phyloP scores from a whole-genome alignment of 805 yeast genomes.

The Ogataea paradorogensis region DNA sequence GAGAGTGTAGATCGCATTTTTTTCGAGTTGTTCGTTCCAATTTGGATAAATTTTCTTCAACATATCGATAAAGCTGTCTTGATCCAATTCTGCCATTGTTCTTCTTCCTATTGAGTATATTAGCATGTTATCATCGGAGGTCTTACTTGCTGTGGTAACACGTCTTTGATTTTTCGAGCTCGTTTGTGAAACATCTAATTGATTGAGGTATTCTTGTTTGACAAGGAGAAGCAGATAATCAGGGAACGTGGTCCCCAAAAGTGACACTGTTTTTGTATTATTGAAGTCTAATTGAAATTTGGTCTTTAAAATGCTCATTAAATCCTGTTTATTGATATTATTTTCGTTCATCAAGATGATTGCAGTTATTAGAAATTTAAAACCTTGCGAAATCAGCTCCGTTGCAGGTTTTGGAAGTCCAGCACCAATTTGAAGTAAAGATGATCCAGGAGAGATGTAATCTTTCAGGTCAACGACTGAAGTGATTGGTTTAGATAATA shows the following conservation, averaged over 20 bases:
- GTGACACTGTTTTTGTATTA: conserved; percentile 21
- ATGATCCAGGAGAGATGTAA: conserved; percentile 2
- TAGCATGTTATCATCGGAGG: conserved; percentile 25
- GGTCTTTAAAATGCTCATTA: conserved; percentile 21
- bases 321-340: conserved; percentile 27
- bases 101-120: conserved; percentile 31
- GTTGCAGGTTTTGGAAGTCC: conserved; percentile 27
- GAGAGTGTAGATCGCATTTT: conserved; percentile 27
- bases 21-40: conserved; percentile 31
- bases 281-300: conserved; percentile 24
- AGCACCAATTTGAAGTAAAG: conserved; percentile 13
- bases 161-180: conserved; percentile 7
- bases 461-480: conserved; percentile 15
- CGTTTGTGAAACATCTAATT: conserved; percentile 21
- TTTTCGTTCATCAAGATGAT: conserved; percentile 28
- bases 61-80: conserved; percentile 24
- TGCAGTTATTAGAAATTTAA: conserved; percentile 26
- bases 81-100: conserved; percentile 26
- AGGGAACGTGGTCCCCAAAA: conserved; percentile 21
- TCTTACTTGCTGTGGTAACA: conserved; percentile 6
- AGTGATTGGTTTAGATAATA: conserved; percentile 8
- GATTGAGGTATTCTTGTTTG: conserved; percentile 28
- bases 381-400: conserved; percentile 26
- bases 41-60: conserved; percentile 25
- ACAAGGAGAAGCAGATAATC: conserved; percentile 24